phyloP scores from a whole-genome alignment of 495 filamentous ascomycete species.

The Entonaema liquescens region DNA sequence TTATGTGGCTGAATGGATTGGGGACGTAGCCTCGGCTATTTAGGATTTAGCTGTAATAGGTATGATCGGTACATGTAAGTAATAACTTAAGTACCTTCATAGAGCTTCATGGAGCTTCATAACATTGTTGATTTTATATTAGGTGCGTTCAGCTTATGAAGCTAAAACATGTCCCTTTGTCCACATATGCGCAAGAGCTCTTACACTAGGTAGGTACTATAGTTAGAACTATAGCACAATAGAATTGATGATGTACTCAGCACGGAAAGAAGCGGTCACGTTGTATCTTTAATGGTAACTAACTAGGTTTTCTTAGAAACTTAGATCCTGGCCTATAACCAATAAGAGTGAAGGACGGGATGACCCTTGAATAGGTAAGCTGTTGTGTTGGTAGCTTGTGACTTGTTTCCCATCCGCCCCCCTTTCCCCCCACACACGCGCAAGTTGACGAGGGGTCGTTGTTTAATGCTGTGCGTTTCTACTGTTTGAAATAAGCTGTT shows the following conservation, averaged over 20 bases:
- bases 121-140: neutral
- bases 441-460: conserved; percentile 29
- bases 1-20: neutral
- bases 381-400: conserved; percentile 39
- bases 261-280: conserved; percentile 29
- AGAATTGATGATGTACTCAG: conserved; percentile 7
- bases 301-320: conserved; percentile 6
- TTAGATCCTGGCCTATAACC: conserved; percentile 1
- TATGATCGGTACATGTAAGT: no score
- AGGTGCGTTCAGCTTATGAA: neutral
- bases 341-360: conserved; percentile 17
- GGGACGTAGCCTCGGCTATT: neutral
- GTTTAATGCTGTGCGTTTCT: neutral
- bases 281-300: conserved; percentile 4
- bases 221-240: no score
- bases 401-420: conserved; percentile 37
- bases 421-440: conserved; percentile 17
- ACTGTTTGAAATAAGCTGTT: conserved; percentile 2
- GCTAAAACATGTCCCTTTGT: neutral
- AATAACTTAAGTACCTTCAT: no score
- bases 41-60: no score
- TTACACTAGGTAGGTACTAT: conserved; percentile 2
- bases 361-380: conserved; percentile 8
- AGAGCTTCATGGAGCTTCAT: neutral
- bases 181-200: neutral